Evolutionary conservation across 345 rosid species (phyloP).

Genomic region (Salix udensis): DNA sequence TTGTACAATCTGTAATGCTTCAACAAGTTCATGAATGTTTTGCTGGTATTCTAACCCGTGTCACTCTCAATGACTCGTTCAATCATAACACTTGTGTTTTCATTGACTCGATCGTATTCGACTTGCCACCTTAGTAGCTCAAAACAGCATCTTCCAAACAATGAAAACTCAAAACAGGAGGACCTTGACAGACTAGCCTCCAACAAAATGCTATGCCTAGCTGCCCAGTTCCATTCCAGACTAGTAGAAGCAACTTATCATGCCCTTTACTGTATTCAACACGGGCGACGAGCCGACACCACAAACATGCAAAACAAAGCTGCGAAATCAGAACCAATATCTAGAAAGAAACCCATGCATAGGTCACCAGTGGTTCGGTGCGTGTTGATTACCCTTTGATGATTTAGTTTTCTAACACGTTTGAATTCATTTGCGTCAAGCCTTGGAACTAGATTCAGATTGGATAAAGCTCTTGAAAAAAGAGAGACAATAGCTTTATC

Average conservation of each 20-base stretch:
- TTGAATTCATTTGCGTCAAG: background rate
- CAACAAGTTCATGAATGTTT: constrained; percentile 5
- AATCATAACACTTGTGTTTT: background rate
- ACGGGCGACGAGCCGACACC: background rate
- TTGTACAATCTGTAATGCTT: constrained; percentile 14
- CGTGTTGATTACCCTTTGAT: background rate
- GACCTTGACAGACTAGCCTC: too few species aligned
- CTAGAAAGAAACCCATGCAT: background rate
- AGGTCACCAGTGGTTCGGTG: background rate
- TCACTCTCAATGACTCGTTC: background rate
- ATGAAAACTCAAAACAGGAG: too few species aligned
- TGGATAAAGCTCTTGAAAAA: background rate
- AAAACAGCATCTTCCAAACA: background rate
- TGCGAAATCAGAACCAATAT: background rate
- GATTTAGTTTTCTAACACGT: background rate
- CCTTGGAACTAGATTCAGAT: background rate
- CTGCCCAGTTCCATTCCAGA: background rate
- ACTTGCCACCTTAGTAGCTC: background rate
- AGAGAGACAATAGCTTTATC: background rate
- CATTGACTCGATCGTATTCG: constrained; percentile 5
- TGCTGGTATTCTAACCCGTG: background rate
- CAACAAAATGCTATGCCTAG: background rate
- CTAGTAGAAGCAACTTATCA: background rate
- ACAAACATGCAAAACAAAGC: background rate
- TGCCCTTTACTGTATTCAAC: background rate